Evolutionary conservation across 306 rosid species (phyloP).

Genomic region (Quercus berberidifolia): DNA sequence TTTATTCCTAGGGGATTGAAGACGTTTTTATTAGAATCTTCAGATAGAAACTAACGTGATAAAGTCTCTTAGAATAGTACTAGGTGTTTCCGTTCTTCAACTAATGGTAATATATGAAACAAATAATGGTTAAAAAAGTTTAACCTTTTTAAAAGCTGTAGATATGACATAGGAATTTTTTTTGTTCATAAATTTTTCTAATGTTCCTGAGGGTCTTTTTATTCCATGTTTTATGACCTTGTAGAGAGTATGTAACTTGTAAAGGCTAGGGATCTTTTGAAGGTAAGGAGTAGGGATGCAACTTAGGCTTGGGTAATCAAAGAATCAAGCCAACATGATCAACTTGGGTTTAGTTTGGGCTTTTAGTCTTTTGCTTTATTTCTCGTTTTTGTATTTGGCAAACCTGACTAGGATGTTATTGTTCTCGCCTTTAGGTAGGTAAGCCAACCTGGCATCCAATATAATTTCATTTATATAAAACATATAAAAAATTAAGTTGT

Average conservation of each 20-base stretch:
- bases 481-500: too few species aligned
- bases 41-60: neutral
- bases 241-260: neutral
- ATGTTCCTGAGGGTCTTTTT: neutral
- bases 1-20: neutral
- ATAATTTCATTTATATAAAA: neutral
- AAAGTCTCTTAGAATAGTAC: neutral
- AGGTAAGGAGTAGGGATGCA: neutral
- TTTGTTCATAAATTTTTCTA: neutral
- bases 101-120: neutral
- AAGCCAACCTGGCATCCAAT: neutral
- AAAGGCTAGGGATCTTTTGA: neutral
- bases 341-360: neutral
- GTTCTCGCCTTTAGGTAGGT: neutral
- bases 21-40: neutral
- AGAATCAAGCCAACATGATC: neutral
- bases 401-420: neutral
- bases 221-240: neutral
- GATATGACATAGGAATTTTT: neutral
- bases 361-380: neutral
- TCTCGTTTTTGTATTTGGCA: neutral
- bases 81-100: neutral
- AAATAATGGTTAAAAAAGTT: neutral
- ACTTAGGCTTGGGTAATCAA: neutral
- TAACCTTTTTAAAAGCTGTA: neutral